phyloP scores from a whole-genome alignment of 192 early-diverging fungal genomes.

The Backusella tarrabulga region DNA sequence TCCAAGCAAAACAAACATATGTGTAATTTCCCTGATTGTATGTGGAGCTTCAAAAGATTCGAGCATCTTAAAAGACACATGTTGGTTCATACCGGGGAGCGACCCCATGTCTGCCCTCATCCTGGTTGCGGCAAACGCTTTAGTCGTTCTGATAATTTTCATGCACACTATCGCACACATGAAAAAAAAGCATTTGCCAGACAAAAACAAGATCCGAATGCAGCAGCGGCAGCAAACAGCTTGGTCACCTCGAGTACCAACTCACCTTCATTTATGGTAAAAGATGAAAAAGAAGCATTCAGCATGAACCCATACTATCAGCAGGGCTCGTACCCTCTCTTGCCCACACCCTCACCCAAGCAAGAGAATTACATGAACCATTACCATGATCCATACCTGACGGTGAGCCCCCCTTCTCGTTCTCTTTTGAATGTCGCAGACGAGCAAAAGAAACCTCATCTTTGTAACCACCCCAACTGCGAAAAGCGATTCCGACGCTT shows the following conservation, averaged over 20 bases:
- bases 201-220: conserved; percentile 15
- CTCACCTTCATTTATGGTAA: not conserved
- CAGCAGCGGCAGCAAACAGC: not conserved
- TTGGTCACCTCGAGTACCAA: not conserved
- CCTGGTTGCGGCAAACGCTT: conserved; percentile 79
- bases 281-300: conserved; percentile 12
- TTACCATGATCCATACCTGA: not conserved
- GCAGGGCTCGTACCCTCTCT: conserved; percentile 1
- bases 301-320: conserved; percentile 1
- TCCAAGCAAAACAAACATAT: conserved; percentile 39
- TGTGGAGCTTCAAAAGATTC: conserved; percentile 72
- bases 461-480: conserved; percentile 38
- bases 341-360: conserved; percentile 8
- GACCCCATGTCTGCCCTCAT: conserved; percentile 66
- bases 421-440: not conserved
- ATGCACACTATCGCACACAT: conserved; percentile 73
- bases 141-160: conserved; percentile 75
- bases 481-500: conserved; percentile 68
- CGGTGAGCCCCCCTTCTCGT: not conserved
- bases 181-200: conserved; percentile 55
- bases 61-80: conserved; percentile 82
- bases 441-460: conserved; percentile 29
- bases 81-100: conserved; percentile 75
- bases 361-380: not conserved
- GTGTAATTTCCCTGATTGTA: conserved; percentile 41